Evolutionary conservation across 2,329 filamentous ascomycete genomes (phyloP).

Genomic region (Colletotrichum navitas): DNA sequence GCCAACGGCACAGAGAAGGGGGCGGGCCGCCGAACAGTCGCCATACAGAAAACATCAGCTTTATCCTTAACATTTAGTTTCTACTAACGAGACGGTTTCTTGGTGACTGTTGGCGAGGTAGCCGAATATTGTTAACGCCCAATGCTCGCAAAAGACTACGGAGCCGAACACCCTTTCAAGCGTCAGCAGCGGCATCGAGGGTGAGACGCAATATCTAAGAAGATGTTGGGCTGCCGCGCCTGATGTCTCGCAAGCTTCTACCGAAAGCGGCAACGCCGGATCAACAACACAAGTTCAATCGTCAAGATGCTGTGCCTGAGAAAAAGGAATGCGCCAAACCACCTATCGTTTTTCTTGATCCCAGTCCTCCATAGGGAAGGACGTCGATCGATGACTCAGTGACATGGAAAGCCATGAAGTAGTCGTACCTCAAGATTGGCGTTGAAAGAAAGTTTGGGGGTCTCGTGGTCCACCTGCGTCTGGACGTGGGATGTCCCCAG

Average conservation of each 20-base stretch:
- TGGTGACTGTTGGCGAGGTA: background rate
- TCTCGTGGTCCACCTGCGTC: conserved; percentile 39
- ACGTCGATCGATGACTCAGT: conserved; percentile 3
- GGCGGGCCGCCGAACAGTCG: background rate
- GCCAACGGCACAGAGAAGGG: background rate
- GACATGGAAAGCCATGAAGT: background rate
- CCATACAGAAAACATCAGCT: background rate
- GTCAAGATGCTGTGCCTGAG: background rate
- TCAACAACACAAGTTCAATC: conserved; percentile 6
- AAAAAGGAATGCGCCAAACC: conserved; percentile 22
- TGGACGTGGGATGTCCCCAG: conserved; percentile 38
- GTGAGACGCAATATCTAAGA: background rate
- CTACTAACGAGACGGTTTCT: too few relatives aligned
- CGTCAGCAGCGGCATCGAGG: background rate
- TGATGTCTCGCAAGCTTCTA: background rate
- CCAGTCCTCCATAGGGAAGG: background rate
- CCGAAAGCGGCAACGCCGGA: conserved; percentile 15
- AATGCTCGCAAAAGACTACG: background rate
- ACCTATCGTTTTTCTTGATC: conserved; percentile 1
- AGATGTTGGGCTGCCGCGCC: background rate
- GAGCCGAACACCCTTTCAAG: background rate
- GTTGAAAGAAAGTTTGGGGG: conserved; percentile 42
- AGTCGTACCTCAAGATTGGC: conserved; percentile 12
- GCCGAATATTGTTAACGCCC: background rate
- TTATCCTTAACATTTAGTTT: background rate